Base-by-base conservation (phyloP, 108 stramenopile genomes). In the Mediolabrus comicus region DNA sequence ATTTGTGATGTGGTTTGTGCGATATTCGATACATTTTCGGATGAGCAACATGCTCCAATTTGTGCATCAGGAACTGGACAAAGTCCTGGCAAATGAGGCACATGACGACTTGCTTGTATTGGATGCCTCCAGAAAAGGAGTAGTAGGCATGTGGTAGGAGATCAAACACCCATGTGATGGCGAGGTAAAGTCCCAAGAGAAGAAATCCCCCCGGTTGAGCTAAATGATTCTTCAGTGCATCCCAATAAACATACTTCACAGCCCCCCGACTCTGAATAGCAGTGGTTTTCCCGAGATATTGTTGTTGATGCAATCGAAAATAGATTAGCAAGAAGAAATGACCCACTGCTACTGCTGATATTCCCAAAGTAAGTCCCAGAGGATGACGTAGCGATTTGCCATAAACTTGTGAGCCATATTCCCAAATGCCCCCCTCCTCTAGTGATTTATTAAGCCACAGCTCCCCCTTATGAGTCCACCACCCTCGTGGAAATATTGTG, bases 1-100 rank as follows among this genome's bases (percentile, higher is more conserved):
- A 96, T 74, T 76, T 77, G 69, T 98, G 97, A 80, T 98, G 97
- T 1, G 97, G 95, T 65, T 98, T 96, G 85, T 98, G 97, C 22
- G 94, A 94, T 26, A 81, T 75, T 63, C 78, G 73, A 67, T 98
- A 98, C 62, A 96, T 77, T 30, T 78, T 67, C 29, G 93, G 92
- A 19, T 86, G 86, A 4, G 87, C 77, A 51, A 66, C 49, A 62
- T 98, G 97, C 63, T 98, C 97, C 17, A 95, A 29, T 30, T 77
- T 73, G 71, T 98, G 97, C 87, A 94, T 84, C 22, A 69, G 55
- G 59, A 78, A 96, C 65, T 96, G 95, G 38, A 95, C 53, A 5
- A 86, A 81, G 72, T 98, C 97, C 70, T 95, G 94, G n/a, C 87
- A 55, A 26, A 93, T 77, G 14, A 96, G 74, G 73, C 92, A 94